Conservation (phyloP, 208 protist species). For the Herpetomonas samuelpessoai region DNA sequence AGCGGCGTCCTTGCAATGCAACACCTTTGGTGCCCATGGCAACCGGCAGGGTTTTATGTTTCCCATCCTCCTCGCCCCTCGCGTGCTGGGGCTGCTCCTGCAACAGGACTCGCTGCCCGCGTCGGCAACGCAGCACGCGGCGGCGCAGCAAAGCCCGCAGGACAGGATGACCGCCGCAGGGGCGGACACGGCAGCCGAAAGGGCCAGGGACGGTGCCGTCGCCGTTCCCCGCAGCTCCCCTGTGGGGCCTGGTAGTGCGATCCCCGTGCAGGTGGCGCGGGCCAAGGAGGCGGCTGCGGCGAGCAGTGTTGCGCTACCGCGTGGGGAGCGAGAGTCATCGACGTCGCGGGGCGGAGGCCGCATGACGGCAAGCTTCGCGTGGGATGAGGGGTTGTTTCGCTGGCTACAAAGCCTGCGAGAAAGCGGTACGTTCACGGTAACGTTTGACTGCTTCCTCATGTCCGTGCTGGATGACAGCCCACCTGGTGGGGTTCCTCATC, state of each 20-base stretch:
- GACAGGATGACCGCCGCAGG: too few relatives aligned
- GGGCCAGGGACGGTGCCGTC: too few relatives aligned
- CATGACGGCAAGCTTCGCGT: constrained; percentile 23
- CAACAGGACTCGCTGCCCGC: constrained; percentile 19
- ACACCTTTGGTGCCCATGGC: neutral
- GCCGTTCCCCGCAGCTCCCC: too few relatives aligned
- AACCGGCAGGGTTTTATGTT: too few relatives aligned
- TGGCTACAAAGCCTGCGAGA: constrained; percentile 71
- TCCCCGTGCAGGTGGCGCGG: too few relatives aligned
- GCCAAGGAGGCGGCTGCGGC: too few relatives aligned
- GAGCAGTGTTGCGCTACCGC: too few relatives aligned
- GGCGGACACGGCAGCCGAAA: too few relatives aligned
- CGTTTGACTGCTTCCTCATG: constrained; percentile 64
- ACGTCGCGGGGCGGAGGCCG: neutral
- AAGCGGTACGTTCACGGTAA: constrained; percentile 47
- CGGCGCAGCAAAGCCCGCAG: too few relatives aligned
- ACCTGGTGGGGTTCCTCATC: constrained; percentile 25
- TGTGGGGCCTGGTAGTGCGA: too few relatives aligned
- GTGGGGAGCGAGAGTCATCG: too few relatives aligned
- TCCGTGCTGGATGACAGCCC: constrained; percentile 54
- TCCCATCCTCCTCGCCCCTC: constrained; percentile 53
- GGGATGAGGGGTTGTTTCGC: constrained; percentile 41
- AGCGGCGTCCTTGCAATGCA: neutral
- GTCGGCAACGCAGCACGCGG: too few relatives aligned
- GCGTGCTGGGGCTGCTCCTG: constrained; percentile 48